These are phyloP conservation scores for Plasmodium inui DNA, from an alignment of 169 alveolate genomes.

Conservation along the genomic window DNA sequence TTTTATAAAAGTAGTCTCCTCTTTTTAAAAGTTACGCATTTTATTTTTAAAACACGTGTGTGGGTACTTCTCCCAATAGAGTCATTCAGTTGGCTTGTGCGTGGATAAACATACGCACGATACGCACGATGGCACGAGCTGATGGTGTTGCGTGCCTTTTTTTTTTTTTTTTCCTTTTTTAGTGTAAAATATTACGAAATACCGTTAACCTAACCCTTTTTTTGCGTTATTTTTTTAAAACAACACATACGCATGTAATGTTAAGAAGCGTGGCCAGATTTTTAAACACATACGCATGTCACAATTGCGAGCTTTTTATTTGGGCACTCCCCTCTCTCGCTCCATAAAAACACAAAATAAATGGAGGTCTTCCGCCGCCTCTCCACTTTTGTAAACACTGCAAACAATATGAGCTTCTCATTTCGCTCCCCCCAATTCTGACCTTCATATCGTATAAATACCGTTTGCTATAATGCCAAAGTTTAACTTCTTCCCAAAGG, in stretches of 20 bases:
- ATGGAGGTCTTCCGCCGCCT: not conserved
- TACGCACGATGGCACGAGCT: not conserved
- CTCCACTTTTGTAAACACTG: not conserved
- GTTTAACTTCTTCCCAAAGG: constrained; percentile 72
- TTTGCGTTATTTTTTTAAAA: not conserved
- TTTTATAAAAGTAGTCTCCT: not conserved
- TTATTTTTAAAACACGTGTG: not conserved
- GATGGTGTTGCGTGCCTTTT: not conserved
- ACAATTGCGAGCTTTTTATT: not conserved
- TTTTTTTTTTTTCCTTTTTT: not conserved
- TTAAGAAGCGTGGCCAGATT: not conserved
- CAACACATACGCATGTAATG: not conserved
- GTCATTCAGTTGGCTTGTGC: not conserved
- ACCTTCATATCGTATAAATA: not conserved
- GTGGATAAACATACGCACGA: not conserved
- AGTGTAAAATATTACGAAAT: not conserved
- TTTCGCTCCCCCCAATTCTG: not conserved
- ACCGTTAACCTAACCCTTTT: not conserved
- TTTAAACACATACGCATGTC: not conserved
- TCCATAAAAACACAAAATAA: not conserved
- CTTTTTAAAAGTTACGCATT: not conserved
- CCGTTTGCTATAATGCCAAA: constrained; percentile 65
- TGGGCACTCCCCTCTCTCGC: not conserved
- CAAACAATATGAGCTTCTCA: not conserved
- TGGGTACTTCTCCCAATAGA: not conserved